Evolutionary conservation across 148 eudicot genomes (phyloP).

Genomic region (Vaccinium corymbosum): DNA sequence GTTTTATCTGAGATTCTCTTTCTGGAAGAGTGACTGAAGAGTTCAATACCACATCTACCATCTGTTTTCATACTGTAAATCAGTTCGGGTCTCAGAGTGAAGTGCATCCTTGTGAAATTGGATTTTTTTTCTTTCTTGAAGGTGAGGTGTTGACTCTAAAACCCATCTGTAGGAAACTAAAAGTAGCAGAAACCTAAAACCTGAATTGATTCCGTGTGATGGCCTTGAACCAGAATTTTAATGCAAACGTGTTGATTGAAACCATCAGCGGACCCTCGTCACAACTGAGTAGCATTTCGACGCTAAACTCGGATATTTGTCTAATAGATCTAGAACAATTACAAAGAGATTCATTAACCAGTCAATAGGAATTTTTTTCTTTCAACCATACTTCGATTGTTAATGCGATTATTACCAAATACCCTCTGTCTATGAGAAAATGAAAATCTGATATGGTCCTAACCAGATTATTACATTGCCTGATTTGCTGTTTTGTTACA

Average conservation of each 20-base stretch:
- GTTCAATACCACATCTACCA: neutral
- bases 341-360: no score
- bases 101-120: neutral
- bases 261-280: no score
- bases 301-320: no score
- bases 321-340: no score
- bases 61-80: neutral
- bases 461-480: neutral
- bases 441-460: neutral
- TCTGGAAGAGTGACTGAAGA: neutral
- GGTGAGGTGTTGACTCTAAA: neutral
- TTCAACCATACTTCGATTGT: no score
- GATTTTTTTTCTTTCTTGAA: neutral
- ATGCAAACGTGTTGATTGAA: no score
- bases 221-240: neutral
- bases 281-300: no score
- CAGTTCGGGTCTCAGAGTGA: neutral
- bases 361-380: no score
- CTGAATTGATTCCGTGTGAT: neutral
- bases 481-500: neutral
- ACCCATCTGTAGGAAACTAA: no score
- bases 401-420: neutral
- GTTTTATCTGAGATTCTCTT: neutral
- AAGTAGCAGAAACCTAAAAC: neutral
- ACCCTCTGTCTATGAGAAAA: neutral